phyloP scores from a whole-genome alignment of 768 basidiomycete species.

The Gyrodon lividus region DNA sequence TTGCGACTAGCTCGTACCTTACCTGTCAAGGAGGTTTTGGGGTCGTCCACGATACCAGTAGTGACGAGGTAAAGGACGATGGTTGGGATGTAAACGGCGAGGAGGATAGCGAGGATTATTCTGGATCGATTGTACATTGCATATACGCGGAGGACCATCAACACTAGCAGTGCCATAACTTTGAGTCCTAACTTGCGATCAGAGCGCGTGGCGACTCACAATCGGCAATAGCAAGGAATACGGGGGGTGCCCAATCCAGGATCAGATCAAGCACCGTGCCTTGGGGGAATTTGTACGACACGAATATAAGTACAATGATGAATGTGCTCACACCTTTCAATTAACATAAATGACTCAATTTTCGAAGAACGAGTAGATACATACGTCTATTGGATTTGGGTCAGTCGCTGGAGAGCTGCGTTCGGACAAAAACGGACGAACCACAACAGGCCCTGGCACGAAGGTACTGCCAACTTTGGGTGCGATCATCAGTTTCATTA shows the following conservation, averaged over 20 bases:
- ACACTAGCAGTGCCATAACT: conserved; percentile 7
- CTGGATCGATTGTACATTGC: conserved; percentile 21
- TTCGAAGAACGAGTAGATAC: neutral
- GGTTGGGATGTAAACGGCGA: conserved; percentile 10
- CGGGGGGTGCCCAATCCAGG: neutral
- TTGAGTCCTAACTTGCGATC: neutral
- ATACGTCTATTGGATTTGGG: conserved; percentile 1
- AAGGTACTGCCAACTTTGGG: neutral
- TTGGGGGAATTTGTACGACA: neutral
- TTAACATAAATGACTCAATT: neutral
- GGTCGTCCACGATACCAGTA: neutral
- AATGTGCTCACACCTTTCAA: neutral
- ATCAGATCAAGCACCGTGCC: neutral
- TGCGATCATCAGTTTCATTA: neutral
- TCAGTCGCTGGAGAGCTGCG: neutral
- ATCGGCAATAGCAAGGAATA: conserved; percentile 19
- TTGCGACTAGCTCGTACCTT: too few species aligned
- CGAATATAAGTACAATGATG: neutral
- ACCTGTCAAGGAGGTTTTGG: neutral
- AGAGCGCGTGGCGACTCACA: conserved; percentile 8
- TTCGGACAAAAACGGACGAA: neutral
- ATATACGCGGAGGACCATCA: conserved; percentile 26
- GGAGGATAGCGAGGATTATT: conserved; percentile 12
- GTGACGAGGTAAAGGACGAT: conserved; percentile 1
- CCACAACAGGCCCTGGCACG: conserved; percentile 5